These are phyloP conservation scores for Bullera alba DNA, from an alignment of 768 basidiomycete genomes.

Conservation along the genomic window DNA sequence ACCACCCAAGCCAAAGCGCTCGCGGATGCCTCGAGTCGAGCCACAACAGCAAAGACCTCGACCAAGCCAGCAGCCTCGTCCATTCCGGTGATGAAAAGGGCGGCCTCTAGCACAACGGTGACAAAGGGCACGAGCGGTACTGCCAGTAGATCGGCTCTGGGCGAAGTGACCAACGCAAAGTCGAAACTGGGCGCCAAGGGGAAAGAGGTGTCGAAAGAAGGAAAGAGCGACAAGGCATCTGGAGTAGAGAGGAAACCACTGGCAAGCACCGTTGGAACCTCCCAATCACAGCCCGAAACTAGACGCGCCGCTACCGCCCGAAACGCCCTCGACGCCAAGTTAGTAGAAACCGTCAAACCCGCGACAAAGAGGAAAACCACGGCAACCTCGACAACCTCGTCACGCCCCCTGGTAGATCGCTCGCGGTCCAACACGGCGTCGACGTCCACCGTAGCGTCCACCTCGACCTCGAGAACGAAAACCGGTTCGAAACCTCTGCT, in stretches of 20 bases:
- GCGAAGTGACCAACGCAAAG: slow-evolving; percentile 37
- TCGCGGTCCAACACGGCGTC: slow-evolving; percentile 32
- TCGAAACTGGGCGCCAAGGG: neutral
- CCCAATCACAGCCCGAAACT: neutral
- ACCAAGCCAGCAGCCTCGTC: slow-evolving; percentile 19
- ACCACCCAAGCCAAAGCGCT: slow-evolving; percentile 2
- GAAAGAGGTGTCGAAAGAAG: neutral
- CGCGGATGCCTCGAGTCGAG: neutral
- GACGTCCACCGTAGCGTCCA: slow-evolving; percentile 11
- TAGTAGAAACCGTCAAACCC: slow-evolving; percentile 1
- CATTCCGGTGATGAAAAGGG: slow-evolving; percentile 32
- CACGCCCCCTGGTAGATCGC: slow-evolving; percentile 11
- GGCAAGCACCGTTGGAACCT: slow-evolving; percentile 4
- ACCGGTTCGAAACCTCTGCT: slow-evolving; percentile 12
- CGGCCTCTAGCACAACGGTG: slow-evolving; percentile 13
- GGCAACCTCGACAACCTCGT: slow-evolving; percentile 3
- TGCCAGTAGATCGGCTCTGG: slow-evolving; percentile 27
- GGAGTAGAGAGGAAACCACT: slow-evolving; percentile 17
- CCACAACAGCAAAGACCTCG: neutral
- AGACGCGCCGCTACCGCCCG: slow-evolving; percentile 7
- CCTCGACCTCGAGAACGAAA: slow-evolving; percentile 20
- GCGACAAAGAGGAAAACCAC: slow-evolving; percentile 9
- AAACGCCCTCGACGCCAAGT: neutral
- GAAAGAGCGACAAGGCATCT: slow-evolving; percentile 5
- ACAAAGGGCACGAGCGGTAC: slow-evolving; percentile 2